A percentile compares a stretch with the other conserved stretches of the same genome.
Conservation (phyloP, 257 asterid species). For the Anisodus tanguticus region DNA sequence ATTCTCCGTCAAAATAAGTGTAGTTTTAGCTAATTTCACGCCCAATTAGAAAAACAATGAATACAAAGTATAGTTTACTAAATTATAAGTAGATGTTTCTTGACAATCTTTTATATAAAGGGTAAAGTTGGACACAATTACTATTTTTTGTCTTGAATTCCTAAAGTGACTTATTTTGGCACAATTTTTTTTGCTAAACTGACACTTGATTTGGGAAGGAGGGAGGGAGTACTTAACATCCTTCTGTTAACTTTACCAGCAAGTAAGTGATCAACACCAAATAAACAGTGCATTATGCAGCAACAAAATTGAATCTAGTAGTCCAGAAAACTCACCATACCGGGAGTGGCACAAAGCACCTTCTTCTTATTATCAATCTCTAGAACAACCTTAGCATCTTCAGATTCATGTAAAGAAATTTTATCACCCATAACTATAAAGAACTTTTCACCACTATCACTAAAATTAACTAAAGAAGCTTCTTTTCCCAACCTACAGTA, state of each 20-base stretch:
- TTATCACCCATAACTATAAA: slow-evolving; percentile 74
- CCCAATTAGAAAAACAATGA: too few relatives aligned
- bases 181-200: too few relatives aligned
- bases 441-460: slow-evolving; percentile 64
- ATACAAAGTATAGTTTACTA: too few relatives aligned
- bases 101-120: too few relatives aligned
- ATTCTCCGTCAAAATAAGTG: too few relatives aligned
- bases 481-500: slow-evolving; percentile 75
- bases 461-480: slow-evolving; percentile 63
- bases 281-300: not conserved
- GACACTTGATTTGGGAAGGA: too few relatives aligned
- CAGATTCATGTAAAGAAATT: slow-evolving; percentile 70
- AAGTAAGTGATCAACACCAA: not conserved
- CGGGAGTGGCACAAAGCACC: slow-evolving; percentile 80
- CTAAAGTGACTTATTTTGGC: too few relatives aligned
- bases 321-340: slow-evolving; percentile 45
- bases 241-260: not conserved
- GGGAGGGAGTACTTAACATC: too few relatives aligned
- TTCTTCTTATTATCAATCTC: slow-evolving; percentile 66
- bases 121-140: too few relatives aligned
- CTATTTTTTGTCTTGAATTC: too few relatives aligned
- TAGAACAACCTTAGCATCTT: slow-evolving; percentile 63
- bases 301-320: not conserved
- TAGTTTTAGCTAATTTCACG: too few relatives aligned
- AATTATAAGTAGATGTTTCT: too few relatives aligned